These are phyloP conservation scores for Tylopilus sp. DNA, from an alignment of 768 basidiomycete genomes.

Conservation along the genomic window DNA sequence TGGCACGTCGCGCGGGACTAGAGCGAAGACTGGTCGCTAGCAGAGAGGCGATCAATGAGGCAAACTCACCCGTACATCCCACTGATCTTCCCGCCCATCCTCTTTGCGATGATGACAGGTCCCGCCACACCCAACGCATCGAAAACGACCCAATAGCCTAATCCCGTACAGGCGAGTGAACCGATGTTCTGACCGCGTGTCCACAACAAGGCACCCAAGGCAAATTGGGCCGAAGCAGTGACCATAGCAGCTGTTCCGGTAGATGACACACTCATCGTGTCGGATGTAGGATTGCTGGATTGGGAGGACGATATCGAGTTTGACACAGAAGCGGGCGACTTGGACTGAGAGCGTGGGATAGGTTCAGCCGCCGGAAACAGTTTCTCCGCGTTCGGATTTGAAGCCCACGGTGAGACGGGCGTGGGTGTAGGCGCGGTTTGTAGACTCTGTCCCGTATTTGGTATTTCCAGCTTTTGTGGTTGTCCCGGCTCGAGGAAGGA, in stretches of 20 bases:
- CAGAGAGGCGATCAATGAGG: conserved; percentile 17
- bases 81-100: conserved; percentile 30
- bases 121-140: conserved; percentile 79
- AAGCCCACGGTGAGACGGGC: conserved; percentile 67
- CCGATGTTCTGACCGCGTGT: conserved; percentile 85
- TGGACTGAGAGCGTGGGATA: conserved; percentile 21
- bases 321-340: conserved; percentile 20
- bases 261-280: conserved; percentile 17
- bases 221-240: conserved; percentile 45
- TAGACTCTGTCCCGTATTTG: conserved; percentile 33
- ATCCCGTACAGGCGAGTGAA: conserved; percentile 80
- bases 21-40: neutral
- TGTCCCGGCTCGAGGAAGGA: conserved; percentile 85
- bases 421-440: conserved; percentile 58
- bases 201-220: conserved; percentile 78
- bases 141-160: conserved; percentile 97
- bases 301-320: conserved; percentile 6
- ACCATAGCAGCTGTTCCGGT: conserved; percentile 20
- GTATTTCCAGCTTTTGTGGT: neutral
- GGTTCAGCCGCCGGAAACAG: conserved; percentile 8
- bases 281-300: neutral
- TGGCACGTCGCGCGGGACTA: conserved; percentile 66
- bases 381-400: conserved; percentile 37
- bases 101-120: conserved; percentile 33
- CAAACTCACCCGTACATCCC: conserved; percentile 61